Conservation (phyloP, 2,329 filamentous ascomycete genomes). For the Tolypocladium cylindrosporum region DNA sequence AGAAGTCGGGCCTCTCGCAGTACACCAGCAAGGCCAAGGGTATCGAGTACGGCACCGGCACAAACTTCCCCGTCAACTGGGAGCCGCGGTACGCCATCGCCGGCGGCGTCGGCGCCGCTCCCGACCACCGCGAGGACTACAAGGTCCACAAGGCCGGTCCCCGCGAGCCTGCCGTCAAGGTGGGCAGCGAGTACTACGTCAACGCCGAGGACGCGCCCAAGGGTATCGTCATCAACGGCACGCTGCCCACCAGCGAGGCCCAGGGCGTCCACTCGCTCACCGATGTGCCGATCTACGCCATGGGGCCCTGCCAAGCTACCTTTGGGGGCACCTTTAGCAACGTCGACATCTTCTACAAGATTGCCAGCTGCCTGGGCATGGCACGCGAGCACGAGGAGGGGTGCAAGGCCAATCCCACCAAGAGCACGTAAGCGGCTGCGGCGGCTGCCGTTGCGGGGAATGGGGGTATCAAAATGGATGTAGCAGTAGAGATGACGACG, state of each 20-base stretch:
- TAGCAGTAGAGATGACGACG: slow-evolving; percentile 1
- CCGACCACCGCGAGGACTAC: slow-evolving; percentile 71
- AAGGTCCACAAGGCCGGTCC: slow-evolving; percentile 57
- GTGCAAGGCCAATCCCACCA: slow-evolving; percentile 10
- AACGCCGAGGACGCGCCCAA: slow-evolving; percentile 55
- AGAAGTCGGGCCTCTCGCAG: slow-evolving; percentile 63
- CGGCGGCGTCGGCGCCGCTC: slow-evolving; percentile 58
- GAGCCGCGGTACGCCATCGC: slow-evolving; percentile 75
- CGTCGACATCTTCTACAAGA: slow-evolving; percentile 66
- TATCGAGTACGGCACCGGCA: slow-evolving; percentile 61
- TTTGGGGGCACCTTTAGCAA: slow-evolving; percentile 65
- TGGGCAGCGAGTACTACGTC: slow-evolving; percentile 50
- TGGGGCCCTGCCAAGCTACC: slow-evolving; percentile 67
- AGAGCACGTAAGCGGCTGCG: neutral
- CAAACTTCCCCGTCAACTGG: slow-evolving; percentile 76
- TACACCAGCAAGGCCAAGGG: slow-evolving; percentile 52
- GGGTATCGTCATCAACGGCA: slow-evolving; percentile 69
- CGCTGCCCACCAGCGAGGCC: slow-evolving; percentile 49
- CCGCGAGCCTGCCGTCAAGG: slow-evolving; percentile 47
- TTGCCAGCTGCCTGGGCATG: slow-evolving; percentile 57
- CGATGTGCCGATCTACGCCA: slow-evolving; percentile 68
- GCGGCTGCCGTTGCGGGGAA: neutral
- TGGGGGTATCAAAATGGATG: neutral
- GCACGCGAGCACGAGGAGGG: slow-evolving; percentile 15
- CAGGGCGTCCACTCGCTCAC: slow-evolving; percentile 71